A percentile compares a stretch with the other conserved stretches of the same genome.
Evolutionary conservation across 257 asterid species (phyloP).

Genomic region (Gentiana macrophylla): DNA sequence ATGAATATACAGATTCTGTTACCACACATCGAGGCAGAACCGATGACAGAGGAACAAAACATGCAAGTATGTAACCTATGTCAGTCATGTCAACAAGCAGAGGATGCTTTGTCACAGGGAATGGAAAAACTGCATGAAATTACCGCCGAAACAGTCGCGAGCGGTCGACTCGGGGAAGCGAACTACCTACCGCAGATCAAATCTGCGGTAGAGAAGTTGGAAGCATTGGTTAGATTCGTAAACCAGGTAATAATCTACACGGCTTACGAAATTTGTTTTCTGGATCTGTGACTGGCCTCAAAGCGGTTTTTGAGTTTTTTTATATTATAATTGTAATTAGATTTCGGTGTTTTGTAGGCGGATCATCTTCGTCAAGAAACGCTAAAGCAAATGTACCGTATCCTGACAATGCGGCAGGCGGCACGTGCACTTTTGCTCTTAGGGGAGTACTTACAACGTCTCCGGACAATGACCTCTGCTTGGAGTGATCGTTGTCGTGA

Average conservation of each 20-base stretch:
- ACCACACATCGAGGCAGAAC: constrained; percentile 42
- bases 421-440: constrained; percentile 27
- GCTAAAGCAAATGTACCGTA: constrained; percentile 27
- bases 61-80: constrained; percentile 33
- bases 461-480: constrained; percentile 26
- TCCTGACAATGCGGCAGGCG: constrained; percentile 22
- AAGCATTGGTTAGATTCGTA: constrained; percentile 55
- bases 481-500: constrained; percentile 22
- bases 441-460: constrained; percentile 35
- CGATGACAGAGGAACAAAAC: constrained; percentile 50
- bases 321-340: too few relatives aligned
- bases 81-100: constrained; percentile 83
- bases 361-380: constrained; percentile 38
- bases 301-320: not conserved
- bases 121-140: constrained; percentile 62
- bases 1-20: constrained; percentile 38
- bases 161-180: constrained; percentile 45
- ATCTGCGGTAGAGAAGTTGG: constrained; percentile 63
- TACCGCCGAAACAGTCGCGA: constrained; percentile 45
- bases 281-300: not conserved
- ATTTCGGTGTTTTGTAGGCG: constrained; percentile 10
- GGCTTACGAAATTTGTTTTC: too few relatives aligned
- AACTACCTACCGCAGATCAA: constrained; percentile 48
- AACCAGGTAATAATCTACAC: constrained; percentile 44
- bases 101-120: constrained; percentile 88